Evolutionary conservation across 2,329 filamentous ascomycete genomes (phyloP).

Genomic region (Colletotrichum coccodes): DNA sequence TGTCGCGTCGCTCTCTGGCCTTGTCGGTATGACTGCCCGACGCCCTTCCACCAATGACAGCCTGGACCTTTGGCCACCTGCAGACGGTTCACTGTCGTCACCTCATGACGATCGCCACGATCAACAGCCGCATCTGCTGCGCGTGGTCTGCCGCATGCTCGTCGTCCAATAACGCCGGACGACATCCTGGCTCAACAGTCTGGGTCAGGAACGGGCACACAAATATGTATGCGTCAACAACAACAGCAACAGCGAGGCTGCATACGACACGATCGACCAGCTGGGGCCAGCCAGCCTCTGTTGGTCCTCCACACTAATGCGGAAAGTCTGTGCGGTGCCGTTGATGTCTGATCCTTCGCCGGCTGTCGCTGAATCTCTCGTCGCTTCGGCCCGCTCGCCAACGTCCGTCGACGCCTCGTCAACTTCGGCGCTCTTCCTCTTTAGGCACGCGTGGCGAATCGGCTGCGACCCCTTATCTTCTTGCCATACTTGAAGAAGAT

Average conservation of each 20-base stretch:
- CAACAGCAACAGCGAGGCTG: conserved; percentile 2
- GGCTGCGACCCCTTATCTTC: conserved; percentile 63
- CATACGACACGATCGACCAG: conserved; percentile 8
- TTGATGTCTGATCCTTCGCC: conserved; percentile 1
- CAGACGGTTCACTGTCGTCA: conserved; percentile 25
- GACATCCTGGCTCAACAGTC: conserved; percentile 4
- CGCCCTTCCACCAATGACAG: conserved; percentile 8
- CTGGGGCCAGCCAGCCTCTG: background rate
- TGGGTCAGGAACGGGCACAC: conserved; percentile 23
- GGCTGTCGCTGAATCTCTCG: conserved; percentile 1
- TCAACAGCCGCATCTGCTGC: conserved; percentile 26
- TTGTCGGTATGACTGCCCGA: conserved; percentile 2
- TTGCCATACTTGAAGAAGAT: conserved; percentile 72
- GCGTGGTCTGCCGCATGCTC: background rate
- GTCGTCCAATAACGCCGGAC: conserved; percentile 20
- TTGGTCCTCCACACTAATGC: conserved; percentile 10
- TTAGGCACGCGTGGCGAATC: conserved; percentile 53
- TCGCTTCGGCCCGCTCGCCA: conserved; percentile 12
- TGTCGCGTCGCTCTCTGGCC: conserved; percentile 14
- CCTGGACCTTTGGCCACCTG: background rate
- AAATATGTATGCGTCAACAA: background rate
- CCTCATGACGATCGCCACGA: conserved; percentile 24
- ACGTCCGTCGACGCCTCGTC: background rate
- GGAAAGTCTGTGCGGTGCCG: conserved; percentile 26
- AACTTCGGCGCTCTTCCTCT: background rate